Evolutionary conservation across 2,329 filamentous ascomycete genomes (phyloP).

Genomic region (Mariannaea elegans): DNA sequence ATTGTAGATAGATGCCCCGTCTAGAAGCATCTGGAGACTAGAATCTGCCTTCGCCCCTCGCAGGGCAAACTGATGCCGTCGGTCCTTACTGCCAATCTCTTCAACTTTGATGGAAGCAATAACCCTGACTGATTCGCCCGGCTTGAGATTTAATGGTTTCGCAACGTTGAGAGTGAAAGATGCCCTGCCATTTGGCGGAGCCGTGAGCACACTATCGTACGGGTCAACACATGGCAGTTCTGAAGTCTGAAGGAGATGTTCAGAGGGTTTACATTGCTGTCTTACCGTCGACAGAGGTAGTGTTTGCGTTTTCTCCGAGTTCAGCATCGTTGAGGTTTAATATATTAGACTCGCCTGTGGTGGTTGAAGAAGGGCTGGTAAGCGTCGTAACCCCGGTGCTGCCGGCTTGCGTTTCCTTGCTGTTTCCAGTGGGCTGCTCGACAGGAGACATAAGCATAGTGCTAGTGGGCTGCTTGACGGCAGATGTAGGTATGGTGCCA

Average conservation of each 20-base stretch:
- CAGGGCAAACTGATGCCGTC: not conserved
- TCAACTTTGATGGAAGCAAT: conserved; percentile 13
- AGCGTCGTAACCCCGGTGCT: not conserved
- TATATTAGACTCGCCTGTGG: not conserved
- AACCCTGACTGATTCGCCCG: conserved; percentile 3
- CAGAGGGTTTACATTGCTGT: conserved; percentile 12
- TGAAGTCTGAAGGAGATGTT: not conserved
- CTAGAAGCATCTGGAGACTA: conserved; percentile 11
- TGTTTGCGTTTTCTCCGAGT: conserved; percentile 7
- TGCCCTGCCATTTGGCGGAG: conserved; percentile 15
- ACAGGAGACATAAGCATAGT: too few relatives aligned
- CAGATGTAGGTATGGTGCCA: too few relatives aligned
- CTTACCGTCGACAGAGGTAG: conserved; percentile 11
- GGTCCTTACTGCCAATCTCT: not conserved
- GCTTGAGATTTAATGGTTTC: not conserved
- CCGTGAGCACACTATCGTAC: not conserved
- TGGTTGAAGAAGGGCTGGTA: not conserved
- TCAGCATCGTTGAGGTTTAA: conserved; percentile 11
- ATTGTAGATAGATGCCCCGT: conserved; percentile 13
- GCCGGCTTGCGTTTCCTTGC: not conserved
- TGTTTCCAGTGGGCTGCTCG: not conserved
- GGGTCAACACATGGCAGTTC: not conserved
- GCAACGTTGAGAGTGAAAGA: conserved; percentile 14
- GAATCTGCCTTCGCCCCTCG: conserved; percentile 1
- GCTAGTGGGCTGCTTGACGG: too few relatives aligned